These are phyloP conservation scores for Blastobotrys buckinghamii DNA, from an alignment of 1,139 yeast species.

Conservation along the genomic window DNA sequence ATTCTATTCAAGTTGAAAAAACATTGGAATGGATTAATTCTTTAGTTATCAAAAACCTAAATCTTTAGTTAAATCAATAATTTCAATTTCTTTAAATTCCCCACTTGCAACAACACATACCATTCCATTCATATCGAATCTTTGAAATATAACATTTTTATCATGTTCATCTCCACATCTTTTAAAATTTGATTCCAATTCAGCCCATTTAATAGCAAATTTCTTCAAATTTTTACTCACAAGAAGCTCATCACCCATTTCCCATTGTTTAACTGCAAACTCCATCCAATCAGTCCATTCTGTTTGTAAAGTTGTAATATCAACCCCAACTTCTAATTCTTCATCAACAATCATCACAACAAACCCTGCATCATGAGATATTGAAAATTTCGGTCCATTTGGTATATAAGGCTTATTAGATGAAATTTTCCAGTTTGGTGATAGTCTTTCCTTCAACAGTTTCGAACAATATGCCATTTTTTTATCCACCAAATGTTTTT, in stretches of 20 bases:
- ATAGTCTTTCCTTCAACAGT: background rate
- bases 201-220: background rate
- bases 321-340: background rate
- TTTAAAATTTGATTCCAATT: background rate
- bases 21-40: background rate
- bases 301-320: background rate
- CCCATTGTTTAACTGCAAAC: background rate
- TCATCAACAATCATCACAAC: background rate
- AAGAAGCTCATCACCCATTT: too few relatives aligned
- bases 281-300: background rate
- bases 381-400: background rate
- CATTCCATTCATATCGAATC: background rate
- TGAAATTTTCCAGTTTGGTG: background rate
- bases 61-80: background rate
- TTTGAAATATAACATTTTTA: background rate
- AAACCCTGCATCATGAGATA: background rate
- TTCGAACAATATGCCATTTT: background rate
- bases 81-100: background rate
- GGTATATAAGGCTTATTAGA: background rate
- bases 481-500: background rate
- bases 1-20: background rate
- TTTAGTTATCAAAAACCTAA: background rate
- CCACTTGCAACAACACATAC: background rate
- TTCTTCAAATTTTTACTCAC: background rate
- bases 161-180: background rate